A percentile compares a stretch with the other conserved stretches of the same genome.
Evolutionary conservation across 495 filamentous ascomycete genomes (phyloP).

Genomic region (Lindgomyces ingoldianus): DNA sequence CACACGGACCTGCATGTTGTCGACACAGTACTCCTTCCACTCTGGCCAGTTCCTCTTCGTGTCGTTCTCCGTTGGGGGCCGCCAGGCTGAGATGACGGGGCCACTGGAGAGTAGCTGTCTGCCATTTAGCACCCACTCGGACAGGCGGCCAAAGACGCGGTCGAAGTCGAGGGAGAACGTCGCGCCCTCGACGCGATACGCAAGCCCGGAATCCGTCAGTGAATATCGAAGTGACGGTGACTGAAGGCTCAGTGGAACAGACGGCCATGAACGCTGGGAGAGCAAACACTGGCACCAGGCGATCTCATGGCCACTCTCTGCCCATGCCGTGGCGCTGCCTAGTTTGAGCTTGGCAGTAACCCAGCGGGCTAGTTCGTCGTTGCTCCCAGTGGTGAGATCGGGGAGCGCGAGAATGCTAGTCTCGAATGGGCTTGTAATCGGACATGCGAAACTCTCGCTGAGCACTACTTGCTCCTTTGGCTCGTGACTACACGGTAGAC

Average conservation of each 20-base stretch:
- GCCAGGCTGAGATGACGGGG: not conserved
- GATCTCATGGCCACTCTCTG: not conserved
- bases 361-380: not conserved
- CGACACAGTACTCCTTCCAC: too few species aligned
- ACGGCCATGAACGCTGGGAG: not conserved
- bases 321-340: not conserved
- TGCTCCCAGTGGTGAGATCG: not conserved
- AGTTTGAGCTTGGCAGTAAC: not conserved
- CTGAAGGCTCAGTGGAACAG: not conserved
- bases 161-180: conserved; percentile 47
- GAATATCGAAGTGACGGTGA: not conserved
- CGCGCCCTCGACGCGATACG: conserved; percentile 9
- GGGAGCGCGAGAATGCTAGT: too few species aligned
- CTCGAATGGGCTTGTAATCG: too few species aligned
- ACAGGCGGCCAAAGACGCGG: conserved; percentile 47
- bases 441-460: too few species aligned
- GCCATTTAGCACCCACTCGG: conserved; percentile 37
- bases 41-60: not conserved
- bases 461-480: too few species aligned
- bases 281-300: not conserved
- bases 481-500: too few species aligned
- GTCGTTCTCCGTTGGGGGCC: not conserved
- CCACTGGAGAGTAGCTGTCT: not conserved
- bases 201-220: conserved; percentile 50
- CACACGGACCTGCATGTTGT: too few species aligned